Conservation (phyloP, 805 yeast genomes). For the Candida nonsorbophila region DNA sequence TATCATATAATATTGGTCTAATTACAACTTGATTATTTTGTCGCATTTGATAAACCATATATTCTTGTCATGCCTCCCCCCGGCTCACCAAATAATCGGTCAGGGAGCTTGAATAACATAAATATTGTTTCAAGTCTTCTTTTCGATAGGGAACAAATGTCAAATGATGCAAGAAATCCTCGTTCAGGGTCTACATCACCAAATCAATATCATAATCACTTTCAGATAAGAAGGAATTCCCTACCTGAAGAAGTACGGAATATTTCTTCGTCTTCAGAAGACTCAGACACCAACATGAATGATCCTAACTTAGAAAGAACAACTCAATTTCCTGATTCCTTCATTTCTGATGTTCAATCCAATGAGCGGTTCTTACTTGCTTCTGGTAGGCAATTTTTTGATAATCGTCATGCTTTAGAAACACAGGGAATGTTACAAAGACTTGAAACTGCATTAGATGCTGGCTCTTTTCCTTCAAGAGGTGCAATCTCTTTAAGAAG, state of each 20-base stretch:
- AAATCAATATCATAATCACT: too few species aligned
- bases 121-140: too few species aligned
- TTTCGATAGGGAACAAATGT: too few species aligned
- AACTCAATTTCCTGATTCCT: constrained; percentile 4
- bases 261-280: not conserved
- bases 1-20: too few species aligned
- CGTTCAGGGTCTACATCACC: too few species aligned
- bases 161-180: too few species aligned
- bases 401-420: constrained; percentile 13
- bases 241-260: not conserved
- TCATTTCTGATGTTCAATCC: constrained; percentile 11
- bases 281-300: constrained; percentile 3
- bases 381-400: constrained; percentile 19
- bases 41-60: too few species aligned
- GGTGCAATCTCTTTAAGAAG: constrained; percentile 22
- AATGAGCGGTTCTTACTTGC: constrained; percentile 19
- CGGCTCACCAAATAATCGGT: too few species aligned
- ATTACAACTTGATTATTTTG: too few species aligned
- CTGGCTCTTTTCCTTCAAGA: constrained; percentile 2
- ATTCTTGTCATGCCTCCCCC: too few species aligned
- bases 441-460: too few species aligned
- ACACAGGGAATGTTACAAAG: constrained; percentile 1
- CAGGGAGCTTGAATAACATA: too few species aligned
- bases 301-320: constrained; percentile 5
- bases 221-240: not conserved